Evolutionary conservation across 257 asterid species (phyloP), one percentile per base, ranked within the genome.

Genomic region (Nicotiana undulata): DNA sequence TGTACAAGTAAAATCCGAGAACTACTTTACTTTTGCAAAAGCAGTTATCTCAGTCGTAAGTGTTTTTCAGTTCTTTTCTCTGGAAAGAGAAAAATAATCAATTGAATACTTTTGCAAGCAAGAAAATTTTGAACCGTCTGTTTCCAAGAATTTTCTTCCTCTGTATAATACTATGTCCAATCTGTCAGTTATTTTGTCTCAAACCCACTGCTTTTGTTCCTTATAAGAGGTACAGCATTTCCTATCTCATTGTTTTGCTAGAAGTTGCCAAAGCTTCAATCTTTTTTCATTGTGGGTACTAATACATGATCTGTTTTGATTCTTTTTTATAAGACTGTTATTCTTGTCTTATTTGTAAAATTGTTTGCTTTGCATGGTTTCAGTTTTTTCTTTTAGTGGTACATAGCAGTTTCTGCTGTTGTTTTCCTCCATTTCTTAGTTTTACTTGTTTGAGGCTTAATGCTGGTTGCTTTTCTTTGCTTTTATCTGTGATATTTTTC

Each of bases 171-270:
- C 9, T 20, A 34, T 18, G 76, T 58, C 10, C 51, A 17, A 75
- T 22, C 67, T 46, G 49, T 32, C 22, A 72, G 85, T 90, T 79
- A 88, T 89, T 89, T 91, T 82, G 28, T 77, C 79, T 76, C 80
- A 79, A 91, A 91, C 88, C 91, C 88, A 86, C 46, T 72, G 64
- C 82, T 82, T 83, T 52, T 85, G 80, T 84, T 75, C 75, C 86
- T 10, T 75, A 59, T 34, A 24, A 61, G 40, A 58, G 80, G 83
- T 81, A 79, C 77, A 31, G 15, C 70, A 63, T 29, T 76, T 51
- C 0, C 0, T 8, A 15, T 15, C 81, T 74, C 72, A 17, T 79
- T 37, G 20, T 28, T n/a, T n/a, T n/a, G n/a, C n/a, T n/a, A n/a
- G n/a, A n/a, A n/a, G n/a, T n/a, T 13, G 34, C 24, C 49, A 74